Base-by-base conservation (phyloP, 768 basidiomycete genomes). In the Rhizopogon salebrosus region DNA sequence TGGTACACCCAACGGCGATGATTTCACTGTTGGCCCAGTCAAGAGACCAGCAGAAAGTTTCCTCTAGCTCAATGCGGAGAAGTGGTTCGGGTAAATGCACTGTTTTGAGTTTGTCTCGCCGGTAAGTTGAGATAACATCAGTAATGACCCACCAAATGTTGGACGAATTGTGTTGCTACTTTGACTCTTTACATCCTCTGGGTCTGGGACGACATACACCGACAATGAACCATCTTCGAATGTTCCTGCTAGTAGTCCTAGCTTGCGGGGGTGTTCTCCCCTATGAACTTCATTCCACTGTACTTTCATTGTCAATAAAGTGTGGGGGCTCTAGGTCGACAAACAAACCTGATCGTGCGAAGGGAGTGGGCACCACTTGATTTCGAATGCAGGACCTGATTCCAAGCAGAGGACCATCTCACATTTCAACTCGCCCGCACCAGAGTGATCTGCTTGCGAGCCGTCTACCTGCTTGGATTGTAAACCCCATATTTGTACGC, bases 361-460 rank as follows among this genome's bases (percentile, higher is more conserved):
- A 0, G 94, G 93, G 26, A 93, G 65, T 3, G 95, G 95, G 67
- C 95, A 95, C 95, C 95, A 98, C 69, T 87, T 92, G 13, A 95
- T 64, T 46, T 90, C 87, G 58, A 84, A 80, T 2, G 85, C 88
- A 4, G 88, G 80, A 0, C 95, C 93, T 18, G 76, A 75, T n/a
- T 94, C 86, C 8, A 92, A 58, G 56, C 93, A 95, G 1, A 98
- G 62, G 2, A 94, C 84, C 77, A 97, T 77, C 63, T 92, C 93
- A 57, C 94, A 95, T 16, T 63, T 72, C 75, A 90, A 78, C 51
- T 73, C 67, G 14, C 43, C 43, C 0, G 36, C 62, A 52, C 35
- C 36, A 18, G 57, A 57, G 1, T 8, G 34, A 14, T 3, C 51
- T 45, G 35, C 65, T 62, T 13, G 65, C 56, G 35, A 80, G 58